phyloP scores from a whole-genome alignment of 139 green algal species.

The Chlamydomonas sphaeroides region DNA sequence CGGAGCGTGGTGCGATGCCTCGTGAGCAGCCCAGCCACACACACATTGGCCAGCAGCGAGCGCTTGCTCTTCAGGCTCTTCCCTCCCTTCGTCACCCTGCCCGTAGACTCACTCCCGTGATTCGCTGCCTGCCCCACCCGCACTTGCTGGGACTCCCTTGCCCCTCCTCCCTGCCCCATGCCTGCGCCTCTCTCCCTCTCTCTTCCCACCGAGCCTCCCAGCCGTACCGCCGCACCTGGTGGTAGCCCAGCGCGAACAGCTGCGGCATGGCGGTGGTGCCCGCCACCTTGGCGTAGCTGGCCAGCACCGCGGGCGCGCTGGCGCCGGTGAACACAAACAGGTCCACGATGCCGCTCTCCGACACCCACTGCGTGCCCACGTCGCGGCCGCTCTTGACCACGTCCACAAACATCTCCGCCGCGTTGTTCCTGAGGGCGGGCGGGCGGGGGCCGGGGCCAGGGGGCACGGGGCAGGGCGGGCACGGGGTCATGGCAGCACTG shows the following conservation, averaged over 20 bases:
- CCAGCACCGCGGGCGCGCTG: slow-evolving; percentile 68
- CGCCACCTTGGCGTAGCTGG: slow-evolving; percentile 86
- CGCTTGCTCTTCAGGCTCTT: no score
- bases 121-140: no score
- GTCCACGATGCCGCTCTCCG: slow-evolving; percentile 95
- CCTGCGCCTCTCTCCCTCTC: not conserved
- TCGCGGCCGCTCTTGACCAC: slow-evolving; percentile 67
- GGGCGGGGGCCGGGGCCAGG: no score
- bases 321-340: slow-evolving; percentile 92
- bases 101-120: no score
- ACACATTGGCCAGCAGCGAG: no score
- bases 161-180: not conserved
- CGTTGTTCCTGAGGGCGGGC: slow-evolving; percentile 82
- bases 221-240: slow-evolving; percentile 84
- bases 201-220: slow-evolving; percentile 53
- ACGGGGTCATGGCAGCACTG: no score
- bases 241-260: slow-evolving; percentile 95
- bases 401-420: slow-evolving; percentile 98
- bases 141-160: no score
- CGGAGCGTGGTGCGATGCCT: no score
- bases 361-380: slow-evolving; percentile 89
- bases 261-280: slow-evolving; percentile 93
- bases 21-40: no score
- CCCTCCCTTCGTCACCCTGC: no score
- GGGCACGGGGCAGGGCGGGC: no score